Base-by-base conservation (phyloP, 1,284 basidiomycete species). In the Cryptococcus sp. region DNA sequence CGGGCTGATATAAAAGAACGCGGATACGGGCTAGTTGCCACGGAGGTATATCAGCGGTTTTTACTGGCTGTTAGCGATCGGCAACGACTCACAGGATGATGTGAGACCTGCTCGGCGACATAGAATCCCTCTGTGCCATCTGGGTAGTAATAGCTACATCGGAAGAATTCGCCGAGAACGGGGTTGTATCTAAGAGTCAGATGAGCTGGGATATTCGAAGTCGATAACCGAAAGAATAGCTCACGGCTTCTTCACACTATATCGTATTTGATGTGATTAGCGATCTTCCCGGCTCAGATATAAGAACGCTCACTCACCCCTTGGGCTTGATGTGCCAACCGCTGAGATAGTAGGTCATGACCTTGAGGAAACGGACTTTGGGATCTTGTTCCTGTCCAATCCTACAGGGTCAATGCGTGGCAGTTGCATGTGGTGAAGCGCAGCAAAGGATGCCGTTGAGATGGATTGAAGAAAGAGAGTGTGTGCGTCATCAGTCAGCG, bases 291-390 rank as follows among this genome's bases (percentile, higher is more conserved):
- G 13, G 5, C 8, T 7, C 29, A 10, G 5, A 10, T 15, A 1
- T 1, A 10, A 13, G 43, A 25, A 7, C 0, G 16, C 19, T 25
- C 19, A 60, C 73, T 66, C 53, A 74, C 62, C 95, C 95, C 79
- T 93, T 96, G 43, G 95, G 94, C 80, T 99, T 98, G 81, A 98
- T 96, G 79, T 99, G 96, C 95, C 95, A 99, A 46, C 95, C 95
- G n/a, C 91, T 90, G 46, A 98, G 87, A 75, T 98, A 99, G 78
- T 96, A 98, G 57, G 91, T 88, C 51, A 97, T 83, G 4, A 98
- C 91, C 56, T 88, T 85, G 63, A 97, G 83, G 78, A 98, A 98
- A 40, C 96, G 84, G 73, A 96, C 91, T 75, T 96, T 89, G 38
- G 92, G 85, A 69, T 92, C 86, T 45, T 85, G 82, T 34, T 71